Base-by-base conservation (phyloP, 73 alveolate species). In the Paramecium caudatum region DNA sequence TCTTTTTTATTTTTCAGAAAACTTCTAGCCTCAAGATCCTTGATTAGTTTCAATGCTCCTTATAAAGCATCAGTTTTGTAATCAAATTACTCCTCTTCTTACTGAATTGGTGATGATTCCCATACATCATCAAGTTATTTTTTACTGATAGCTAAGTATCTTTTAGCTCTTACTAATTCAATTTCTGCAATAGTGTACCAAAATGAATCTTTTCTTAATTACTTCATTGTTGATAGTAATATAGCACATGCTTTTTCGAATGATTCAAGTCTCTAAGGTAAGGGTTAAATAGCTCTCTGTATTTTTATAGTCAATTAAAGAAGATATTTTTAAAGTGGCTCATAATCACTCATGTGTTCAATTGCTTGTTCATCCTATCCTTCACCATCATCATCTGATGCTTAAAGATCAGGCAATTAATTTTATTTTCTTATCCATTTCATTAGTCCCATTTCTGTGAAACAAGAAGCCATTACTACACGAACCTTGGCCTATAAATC, bases 121-220 rank as follows among this genome's bases (percentile, higher is more conserved):
- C 88, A 74, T 4, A 74, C 65, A 37, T 74, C 88, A 74, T 74
- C 88, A 4, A 74, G 39, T 39, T 74, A n/a, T 5, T 45, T 3
- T 4, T 74, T 74, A 74, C 69, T 39, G 13, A 74, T 19, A 21
- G 88, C 62, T 45, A 74, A 74, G 47, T 34, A 65, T 63, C 90
- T 63, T 63, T 86, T 86, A 43, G 93, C 87, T 62, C 88, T 86
- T 5, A 78, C 87, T 49, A 70, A 86, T 49, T 86, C 93, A 19
- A 86, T 41, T 19, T 86, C 82, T 27, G 93, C 93, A 12, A 86
- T 62, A 5, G 84, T 63, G 41, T 86, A 86, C 68, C 84, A 70
- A 63, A 62, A 86, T 33, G 93, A 86, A 41, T 86, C 93, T 63
- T 70, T 63, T 47, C 47, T 47, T 30, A 85, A 86, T 25, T 86